Evolutionary conservation across 257 asterid genomes (phyloP).

Genomic region (Fraxinus excelsior): DNA sequence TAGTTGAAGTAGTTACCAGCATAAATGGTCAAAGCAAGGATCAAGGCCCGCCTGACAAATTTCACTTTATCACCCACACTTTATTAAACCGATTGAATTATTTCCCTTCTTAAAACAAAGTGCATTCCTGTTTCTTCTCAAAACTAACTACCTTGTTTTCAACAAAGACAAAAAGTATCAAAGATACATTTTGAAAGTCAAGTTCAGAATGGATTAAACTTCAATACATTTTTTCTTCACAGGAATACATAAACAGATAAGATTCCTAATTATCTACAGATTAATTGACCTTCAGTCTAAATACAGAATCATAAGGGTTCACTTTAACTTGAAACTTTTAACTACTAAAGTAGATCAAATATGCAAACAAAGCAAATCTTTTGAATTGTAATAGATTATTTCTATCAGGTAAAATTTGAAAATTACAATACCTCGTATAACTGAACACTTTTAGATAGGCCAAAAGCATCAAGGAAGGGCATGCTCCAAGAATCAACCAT

Average conservation of each 20-base stretch:
- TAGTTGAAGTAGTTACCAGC: neutral
- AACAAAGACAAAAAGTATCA: neutral
- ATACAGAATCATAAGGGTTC: neutral
- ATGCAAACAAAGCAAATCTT: neutral
- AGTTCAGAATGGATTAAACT: too few relatives aligned
- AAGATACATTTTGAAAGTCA: too few relatives aligned
- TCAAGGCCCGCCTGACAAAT: neutral
- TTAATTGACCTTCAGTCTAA: neutral
- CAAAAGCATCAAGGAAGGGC: slow-evolving; percentile 66
- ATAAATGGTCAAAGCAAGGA: neutral
- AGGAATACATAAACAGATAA: too few relatives aligned
- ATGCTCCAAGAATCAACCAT: slow-evolving; percentile 84
- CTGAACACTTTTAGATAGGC: slow-evolving; percentile 46
- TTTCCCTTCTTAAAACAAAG: neutral
- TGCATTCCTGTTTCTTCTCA: neutral
- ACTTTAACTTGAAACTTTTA: neutral
- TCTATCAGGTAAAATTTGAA: neutral
- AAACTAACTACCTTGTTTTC: neutral
- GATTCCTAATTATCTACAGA: neutral
- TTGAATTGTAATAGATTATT: neutral
- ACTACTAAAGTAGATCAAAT: neutral
- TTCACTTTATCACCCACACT: neutral
- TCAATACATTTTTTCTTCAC: too few relatives aligned
- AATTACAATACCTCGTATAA: slow-evolving; percentile 66
- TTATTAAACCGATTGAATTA: neutral